Conservation (phyloP, 176 grass and related monocot species). For the Musa beccarii region DNA sequence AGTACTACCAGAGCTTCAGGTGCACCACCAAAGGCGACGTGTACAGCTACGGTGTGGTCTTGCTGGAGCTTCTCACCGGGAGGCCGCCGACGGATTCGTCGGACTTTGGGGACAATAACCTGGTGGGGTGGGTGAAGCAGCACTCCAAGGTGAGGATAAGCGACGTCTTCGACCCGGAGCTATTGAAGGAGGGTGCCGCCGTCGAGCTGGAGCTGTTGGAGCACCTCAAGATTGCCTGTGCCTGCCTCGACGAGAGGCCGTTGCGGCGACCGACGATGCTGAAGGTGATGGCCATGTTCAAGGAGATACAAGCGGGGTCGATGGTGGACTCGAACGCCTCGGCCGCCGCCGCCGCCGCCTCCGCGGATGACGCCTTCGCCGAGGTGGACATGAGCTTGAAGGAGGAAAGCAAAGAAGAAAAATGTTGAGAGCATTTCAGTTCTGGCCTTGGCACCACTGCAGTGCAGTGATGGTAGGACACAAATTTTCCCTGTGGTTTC, state of each 20-base stretch:
- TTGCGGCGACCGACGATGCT: constrained; percentile 70
- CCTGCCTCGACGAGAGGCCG: constrained; percentile 68
- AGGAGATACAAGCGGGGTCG: constrained; percentile 80
- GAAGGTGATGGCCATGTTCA: constrained; percentile 98
- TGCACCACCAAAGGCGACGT: constrained; percentile 93
- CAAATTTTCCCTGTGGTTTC: no score
- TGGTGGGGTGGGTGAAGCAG: constrained; percentile 91
- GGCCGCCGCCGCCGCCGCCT: constrained; percentile 18
- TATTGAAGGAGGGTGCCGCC: constrained; percentile 55
- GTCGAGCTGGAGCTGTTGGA: constrained; percentile 69
- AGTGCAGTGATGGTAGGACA: no score
- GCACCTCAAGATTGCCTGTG: constrained; percentile 76
- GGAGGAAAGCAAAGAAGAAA: constrained; percentile 94
- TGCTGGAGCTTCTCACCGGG: constrained; percentile 89
- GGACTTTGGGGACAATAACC: constrained; percentile 86
- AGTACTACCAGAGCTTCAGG: constrained; percentile 95
- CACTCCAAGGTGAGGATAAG: constrained; percentile 44
- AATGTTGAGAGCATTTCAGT: constrained; percentile 21
- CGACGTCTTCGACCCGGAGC: constrained; percentile 83
- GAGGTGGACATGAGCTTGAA: constrained; percentile 64
- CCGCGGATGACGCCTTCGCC: constrained; percentile 24
- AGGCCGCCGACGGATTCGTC: constrained; percentile 53
- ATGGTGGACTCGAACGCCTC: constrained; percentile 49
- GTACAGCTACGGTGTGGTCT: constrained; percentile 86
- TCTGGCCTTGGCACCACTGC: no score